phyloP scores from a whole-genome alignment of 805 yeast genomes.

The Crinitomyces ghanaensis region DNA sequence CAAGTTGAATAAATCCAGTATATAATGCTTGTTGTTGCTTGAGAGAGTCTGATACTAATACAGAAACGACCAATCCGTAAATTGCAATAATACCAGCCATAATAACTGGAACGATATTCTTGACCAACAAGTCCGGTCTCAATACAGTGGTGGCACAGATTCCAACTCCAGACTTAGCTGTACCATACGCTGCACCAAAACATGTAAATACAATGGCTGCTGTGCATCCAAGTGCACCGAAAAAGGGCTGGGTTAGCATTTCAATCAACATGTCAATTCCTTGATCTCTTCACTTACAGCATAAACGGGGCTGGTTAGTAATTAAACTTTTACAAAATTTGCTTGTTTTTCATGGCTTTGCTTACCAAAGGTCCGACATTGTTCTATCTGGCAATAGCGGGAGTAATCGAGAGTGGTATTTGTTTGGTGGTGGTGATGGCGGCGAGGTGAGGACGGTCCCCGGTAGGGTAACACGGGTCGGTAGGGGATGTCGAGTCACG shows the following conservation, averaged over 20 bases:
- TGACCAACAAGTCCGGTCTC: conserved; percentile 92
- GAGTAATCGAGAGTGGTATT: too few relatives aligned
- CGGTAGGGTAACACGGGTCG: too few relatives aligned
- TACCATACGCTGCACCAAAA: conserved; percentile 98
- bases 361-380: conserved; percentile 73
- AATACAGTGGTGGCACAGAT: conserved; percentile 96
- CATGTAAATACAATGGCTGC: conserved; percentile 98
- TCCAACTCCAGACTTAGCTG: conserved; percentile 99
- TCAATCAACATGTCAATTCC: neutral
- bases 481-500: too few relatives aligned
- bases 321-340: neutral
- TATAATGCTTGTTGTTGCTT: conserved; percentile 85
- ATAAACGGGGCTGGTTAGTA: conserved; percentile 49
- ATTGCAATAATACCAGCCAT: conserved; percentile 99
- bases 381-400: too few relatives aligned
- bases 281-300: conserved; percentile 33
- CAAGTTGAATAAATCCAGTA: conserved; percentile 96
- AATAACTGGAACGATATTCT: conserved; percentile 91
- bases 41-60: conserved; percentile 80
- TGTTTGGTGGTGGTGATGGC: too few relatives aligned
- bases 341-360: conserved; percentile 4
- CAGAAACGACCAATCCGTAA: conserved; percentile 93
- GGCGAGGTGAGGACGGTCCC: too few relatives aligned
- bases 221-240: conserved; percentile 99
- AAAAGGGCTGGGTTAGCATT: conserved; percentile 58